Conservation (phyloP, 2,329 filamentous ascomycete genomes). For the Colletotrichum truncatum region DNA sequence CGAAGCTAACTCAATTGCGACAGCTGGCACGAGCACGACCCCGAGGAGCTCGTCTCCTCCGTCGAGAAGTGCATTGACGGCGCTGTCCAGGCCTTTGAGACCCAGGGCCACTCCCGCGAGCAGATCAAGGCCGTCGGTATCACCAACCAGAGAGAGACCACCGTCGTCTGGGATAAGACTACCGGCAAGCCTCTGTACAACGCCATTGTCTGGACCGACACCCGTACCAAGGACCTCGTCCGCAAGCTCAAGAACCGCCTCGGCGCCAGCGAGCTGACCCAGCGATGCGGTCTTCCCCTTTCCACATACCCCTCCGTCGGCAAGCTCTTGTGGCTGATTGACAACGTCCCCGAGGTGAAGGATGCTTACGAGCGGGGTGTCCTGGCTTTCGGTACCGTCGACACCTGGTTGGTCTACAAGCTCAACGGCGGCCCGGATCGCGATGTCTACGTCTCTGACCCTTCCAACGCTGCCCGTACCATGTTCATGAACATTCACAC, state of each 20-base stretch:
- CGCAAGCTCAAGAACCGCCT: conserved; percentile 74
- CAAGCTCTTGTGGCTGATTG: conserved; percentile 81
- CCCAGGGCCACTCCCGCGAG: conserved; percentile 70
- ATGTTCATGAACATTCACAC: conserved; percentile 89
- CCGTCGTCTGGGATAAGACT: conserved; percentile 80
- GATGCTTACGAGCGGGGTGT: conserved; percentile 76
- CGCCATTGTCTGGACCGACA: conserved; percentile 88
- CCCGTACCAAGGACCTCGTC: conserved; percentile 76
- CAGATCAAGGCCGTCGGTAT: conserved; percentile 82
- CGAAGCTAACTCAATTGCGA: neutral
- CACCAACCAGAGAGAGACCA: conserved; percentile 87
- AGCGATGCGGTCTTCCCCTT: conserved; percentile 78
- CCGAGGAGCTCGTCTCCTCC: conserved; percentile 75
- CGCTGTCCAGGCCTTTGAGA: conserved; percentile 74
- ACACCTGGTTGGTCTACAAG: conserved; percentile 83
- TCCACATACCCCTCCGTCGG: conserved; percentile 85
- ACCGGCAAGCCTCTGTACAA: conserved; percentile 83
- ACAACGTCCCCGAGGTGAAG: conserved; percentile 72
- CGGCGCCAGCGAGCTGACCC: conserved; percentile 72
- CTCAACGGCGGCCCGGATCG: conserved; percentile 75
- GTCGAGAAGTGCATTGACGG: conserved; percentile 81
- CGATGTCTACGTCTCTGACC: conserved; percentile 78
- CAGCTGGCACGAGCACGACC: conserved; percentile 89
- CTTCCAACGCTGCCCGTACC: conserved; percentile 84
- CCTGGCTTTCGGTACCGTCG: conserved; percentile 82